A percentile compares a stretch with the other conserved stretches of the same genome.
phyloP scores from a whole-genome alignment of 192 early-diverging fungal species.

The Spizellomyces punctatus region DNA sequence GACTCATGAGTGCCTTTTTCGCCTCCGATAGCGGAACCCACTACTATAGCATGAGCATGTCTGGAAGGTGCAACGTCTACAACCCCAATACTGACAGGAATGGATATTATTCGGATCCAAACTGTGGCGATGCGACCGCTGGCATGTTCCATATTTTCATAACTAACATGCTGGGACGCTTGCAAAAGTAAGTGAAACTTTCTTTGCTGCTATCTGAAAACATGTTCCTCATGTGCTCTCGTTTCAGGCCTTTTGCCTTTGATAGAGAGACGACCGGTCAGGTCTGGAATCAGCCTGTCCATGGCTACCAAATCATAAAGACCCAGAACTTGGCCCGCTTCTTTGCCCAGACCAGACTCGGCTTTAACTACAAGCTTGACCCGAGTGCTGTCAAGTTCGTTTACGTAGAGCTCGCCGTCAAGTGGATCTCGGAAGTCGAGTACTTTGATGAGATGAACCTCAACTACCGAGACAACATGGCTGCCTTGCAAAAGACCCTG shows the following conservation, averaged over 20 bases:
- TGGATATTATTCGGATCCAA: too few species aligned
- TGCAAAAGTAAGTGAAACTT: too few species aligned
- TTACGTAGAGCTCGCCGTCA: not conserved
- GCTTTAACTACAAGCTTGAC: constrained; percentile 2
- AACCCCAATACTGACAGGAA: too few species aligned
- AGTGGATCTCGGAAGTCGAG: constrained; percentile 6
- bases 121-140: too few species aligned
- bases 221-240: not conserved
- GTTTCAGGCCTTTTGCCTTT: constrained; percentile 4
- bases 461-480: not conserved
- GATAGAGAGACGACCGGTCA: constrained; percentile 8
- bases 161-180: too few species aligned
- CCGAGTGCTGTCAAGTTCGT: not conserved
- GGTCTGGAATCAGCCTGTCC: constrained; percentile 25
- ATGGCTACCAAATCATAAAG: not conserved
- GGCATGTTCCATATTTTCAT: too few species aligned
- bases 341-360: not conserved
- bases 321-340: not conserved
- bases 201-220: too few species aligned
- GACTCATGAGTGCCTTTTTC: too few species aligned
- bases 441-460: constrained; percentile 8
- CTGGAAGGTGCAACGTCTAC: too few species aligned
- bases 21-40: too few species aligned
- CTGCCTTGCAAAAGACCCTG: not conserved
- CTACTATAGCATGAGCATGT: too few species aligned